Conservation (phyloP, 1,139 yeast species). For the Candida mesenterica region DNA sequence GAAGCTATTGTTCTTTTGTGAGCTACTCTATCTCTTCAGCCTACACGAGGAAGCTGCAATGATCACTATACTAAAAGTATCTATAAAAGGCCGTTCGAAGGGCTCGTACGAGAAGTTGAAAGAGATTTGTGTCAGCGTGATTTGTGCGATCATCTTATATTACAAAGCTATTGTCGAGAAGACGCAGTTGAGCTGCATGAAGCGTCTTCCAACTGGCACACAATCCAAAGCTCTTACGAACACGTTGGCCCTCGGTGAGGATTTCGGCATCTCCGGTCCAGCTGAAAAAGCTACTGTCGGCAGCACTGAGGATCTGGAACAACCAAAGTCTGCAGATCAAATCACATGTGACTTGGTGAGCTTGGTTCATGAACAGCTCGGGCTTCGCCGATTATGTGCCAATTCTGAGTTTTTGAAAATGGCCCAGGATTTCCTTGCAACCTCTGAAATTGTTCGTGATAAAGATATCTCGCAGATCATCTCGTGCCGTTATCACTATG, state of each 20-base stretch:
- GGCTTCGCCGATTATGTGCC: constrained; percentile 66
- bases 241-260: constrained; percentile 15
- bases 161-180: constrained; percentile 17
- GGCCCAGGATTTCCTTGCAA: constrained; percentile 53
- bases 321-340: too few species aligned
- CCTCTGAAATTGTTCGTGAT: too few species aligned
- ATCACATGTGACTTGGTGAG: constrained; percentile 53
- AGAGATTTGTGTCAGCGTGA: constrained; percentile 47
- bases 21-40: constrained; percentile 42
- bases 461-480: constrained; percentile 71
- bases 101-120: constrained; percentile 45
- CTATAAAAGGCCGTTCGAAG: constrained; percentile 29
- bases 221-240: too few species aligned
- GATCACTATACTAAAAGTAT: constrained; percentile 33
- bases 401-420: constrained; percentile 62
- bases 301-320: too few species aligned
- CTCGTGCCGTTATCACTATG: constrained; percentile 73
- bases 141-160: constrained; percentile 39
- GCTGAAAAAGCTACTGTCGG: too few species aligned
- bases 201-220: too few species aligned
- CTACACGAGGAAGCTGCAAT: constrained; percentile 51
- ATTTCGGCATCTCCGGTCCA: too few species aligned
- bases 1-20: constrained; percentile 30
- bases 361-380: constrained; percentile 70
- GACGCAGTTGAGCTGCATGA: constrained; percentile 2